Base-by-base conservation (phyloP, 2,329 filamentous ascomycete genomes). In the Fusarium secorum region DNA sequence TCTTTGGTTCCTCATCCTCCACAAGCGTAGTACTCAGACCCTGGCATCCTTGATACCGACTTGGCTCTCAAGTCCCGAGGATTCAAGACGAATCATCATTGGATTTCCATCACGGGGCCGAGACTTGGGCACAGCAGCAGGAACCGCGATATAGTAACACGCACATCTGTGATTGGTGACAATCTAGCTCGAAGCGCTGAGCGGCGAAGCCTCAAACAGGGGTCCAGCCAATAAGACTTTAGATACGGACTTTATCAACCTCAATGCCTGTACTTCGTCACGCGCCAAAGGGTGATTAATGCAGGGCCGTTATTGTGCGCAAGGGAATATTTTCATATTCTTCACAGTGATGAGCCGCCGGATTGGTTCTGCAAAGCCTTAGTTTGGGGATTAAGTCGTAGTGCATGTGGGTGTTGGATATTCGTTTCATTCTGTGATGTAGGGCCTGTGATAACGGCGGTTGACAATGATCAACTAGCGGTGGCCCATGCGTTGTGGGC, bases 121-220 rank as follows among this genome's bases (percentile, higher is more conserved):
- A 74, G 66, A 74, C 71, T 66, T 33, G 30, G 60, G 64, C 60
- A 57, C 62, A 72, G 51, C 51, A 66, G 41, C 36, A 63, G 58
- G 41, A 60, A 61, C 67, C 59, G 64, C 61, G 60, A 60, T 61
- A 55, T 66, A 62, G 59, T 30, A 52, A 39, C 41, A 44, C 41
- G 24, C 41, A 42, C 58, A 36, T 49, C 49, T 24, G 44, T 78
- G 77, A 79, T 79, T 79, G 78, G 78, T 52, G 64, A 55, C 52
- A 44, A 24, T 42, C 41, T 24, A 52, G 49, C 55, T 72, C 72
- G 75, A 79, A 79, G 77, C 78, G 78, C 78, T 71, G 70, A 73
- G 68, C 68, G 57, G 45, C 53, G 59, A 70, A 58, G 59, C 66
- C 62, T 57, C 60, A 36, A 54, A 60, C 72, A 73, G 68, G 73